A percentile compares a stretch with the other conserved stretches of the same genome.
Evolutionary conservation across 1,284 basidiomycete genomes (phyloP).

Genomic region (Ustilago xerochloae): DNA sequence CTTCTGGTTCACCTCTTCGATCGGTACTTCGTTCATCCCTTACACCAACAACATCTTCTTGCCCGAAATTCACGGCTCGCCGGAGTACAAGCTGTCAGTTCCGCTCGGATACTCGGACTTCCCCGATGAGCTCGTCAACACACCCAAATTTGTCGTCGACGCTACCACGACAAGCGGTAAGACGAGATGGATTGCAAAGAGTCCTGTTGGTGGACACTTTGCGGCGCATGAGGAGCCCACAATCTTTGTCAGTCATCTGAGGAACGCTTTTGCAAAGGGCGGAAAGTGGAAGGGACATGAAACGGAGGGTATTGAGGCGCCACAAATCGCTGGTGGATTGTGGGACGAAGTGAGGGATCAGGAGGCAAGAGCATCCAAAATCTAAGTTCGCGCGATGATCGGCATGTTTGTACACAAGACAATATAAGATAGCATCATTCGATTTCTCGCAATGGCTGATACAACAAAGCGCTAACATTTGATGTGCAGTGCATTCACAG

Average conservation of each 20-base stretch:
- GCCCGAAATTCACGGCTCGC: conserved; percentile 37
- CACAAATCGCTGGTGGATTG: conserved; percentile 43
- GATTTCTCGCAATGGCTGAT: too few relatives aligned
- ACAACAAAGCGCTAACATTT: too few relatives aligned
- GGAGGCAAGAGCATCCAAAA: conserved; percentile 37
- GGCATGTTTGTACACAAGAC: too few relatives aligned
- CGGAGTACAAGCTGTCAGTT: conserved; percentile 37
- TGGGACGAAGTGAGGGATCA: conserved; percentile 50
- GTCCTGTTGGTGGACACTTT: conserved; percentile 55
- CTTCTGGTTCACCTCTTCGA: conserved; percentile 50
- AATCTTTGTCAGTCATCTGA: conserved; percentile 52
- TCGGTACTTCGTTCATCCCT: conserved; percentile 56
- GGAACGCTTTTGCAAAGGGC: conserved; percentile 46
- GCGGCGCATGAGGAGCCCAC: conserved; percentile 54
- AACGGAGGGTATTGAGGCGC: conserved; percentile 14
- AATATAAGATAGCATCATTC: too few relatives aligned
- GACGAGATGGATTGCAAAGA: conserved; percentile 45
- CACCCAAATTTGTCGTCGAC: conserved; percentile 41
- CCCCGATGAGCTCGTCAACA: conserved; percentile 53
- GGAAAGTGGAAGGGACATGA: conserved; percentile 38
- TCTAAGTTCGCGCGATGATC: too few relatives aligned
- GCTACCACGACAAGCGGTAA: conserved; percentile 39
- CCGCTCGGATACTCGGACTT: conserved; percentile 55
- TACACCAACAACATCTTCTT: conserved; percentile 52
- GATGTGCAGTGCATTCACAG: too few relatives aligned